These are phyloP conservation scores for Teratosphaeria pseudoeucalypti DNA, from an alignment of 2,329 filamentous ascomycete genomes.

Conservation along the genomic window DNA sequence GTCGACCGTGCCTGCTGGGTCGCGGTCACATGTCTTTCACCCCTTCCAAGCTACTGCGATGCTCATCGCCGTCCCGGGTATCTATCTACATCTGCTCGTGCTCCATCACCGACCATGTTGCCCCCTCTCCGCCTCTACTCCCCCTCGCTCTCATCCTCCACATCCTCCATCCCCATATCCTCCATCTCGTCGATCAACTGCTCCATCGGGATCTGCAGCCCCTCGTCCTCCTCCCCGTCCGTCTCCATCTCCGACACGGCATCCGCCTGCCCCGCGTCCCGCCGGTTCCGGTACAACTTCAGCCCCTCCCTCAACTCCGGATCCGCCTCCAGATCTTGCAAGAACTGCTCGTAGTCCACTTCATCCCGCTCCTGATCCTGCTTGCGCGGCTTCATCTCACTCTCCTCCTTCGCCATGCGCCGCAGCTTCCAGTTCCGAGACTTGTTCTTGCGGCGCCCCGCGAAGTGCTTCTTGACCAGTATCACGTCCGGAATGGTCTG, in stretches of 20 bases:
- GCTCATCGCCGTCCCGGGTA: background rate
- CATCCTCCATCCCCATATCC: slow-evolving; percentile 64
- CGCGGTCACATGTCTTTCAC: no score
- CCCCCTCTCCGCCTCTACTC: background rate
- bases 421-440: slow-evolving; percentile 82
- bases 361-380: slow-evolving; percentile 81
- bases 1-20: no score
- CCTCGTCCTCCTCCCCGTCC: slow-evolving; percentile 44
- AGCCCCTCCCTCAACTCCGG: slow-evolving; percentile 74
- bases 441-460: slow-evolving; percentile 64
- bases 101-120: background rate
- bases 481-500: slow-evolving; percentile 82
- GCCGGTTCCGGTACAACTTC: slow-evolving; percentile 70
- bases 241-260: slow-evolving; percentile 41
- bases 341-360: slow-evolving; percentile 91
- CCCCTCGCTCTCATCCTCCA: slow-evolving; percentile 7
- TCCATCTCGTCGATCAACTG: slow-evolving; percentile 82
- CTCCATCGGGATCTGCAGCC: slow-evolving; percentile 40
- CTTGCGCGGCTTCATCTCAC: slow-evolving; percentile 76
- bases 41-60: background rate
- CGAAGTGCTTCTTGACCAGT: slow-evolving; percentile 94
- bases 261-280: slow-evolving; percentile 36
- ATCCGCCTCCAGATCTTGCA: slow-evolving; percentile 94
- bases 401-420: slow-evolving; percentile 84
- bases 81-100: background rate